Evolutionary conservation across 352 stramenopile genomes (phyloP).

Genomic region (Blastocystis sp.): DNA sequence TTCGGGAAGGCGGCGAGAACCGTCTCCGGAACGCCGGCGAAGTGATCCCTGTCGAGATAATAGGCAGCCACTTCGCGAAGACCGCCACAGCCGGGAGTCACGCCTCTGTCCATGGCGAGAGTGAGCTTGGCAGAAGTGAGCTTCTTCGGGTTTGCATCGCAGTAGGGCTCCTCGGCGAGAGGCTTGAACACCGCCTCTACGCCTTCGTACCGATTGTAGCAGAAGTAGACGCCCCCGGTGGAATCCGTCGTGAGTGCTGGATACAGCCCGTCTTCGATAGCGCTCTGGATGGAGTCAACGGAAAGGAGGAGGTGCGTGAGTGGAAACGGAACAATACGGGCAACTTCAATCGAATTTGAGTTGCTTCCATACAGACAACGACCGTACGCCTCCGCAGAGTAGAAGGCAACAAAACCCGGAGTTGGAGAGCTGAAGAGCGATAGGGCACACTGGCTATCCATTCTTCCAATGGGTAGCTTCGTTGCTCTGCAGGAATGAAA

Average conservation of each 20-base stretch:
- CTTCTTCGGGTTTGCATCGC: conserved; percentile 77
- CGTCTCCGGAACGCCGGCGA: conserved; percentile 81
- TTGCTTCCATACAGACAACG: no score
- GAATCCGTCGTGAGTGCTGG: conserved; percentile 72
- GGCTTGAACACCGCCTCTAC: conserved; percentile 71
- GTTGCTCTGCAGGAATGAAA: no score
- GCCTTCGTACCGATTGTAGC: conserved; percentile 74
- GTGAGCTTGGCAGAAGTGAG: not conserved
- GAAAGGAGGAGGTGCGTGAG: no score
- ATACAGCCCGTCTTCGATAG: not conserved
- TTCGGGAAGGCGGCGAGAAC: conserved; percentile 71
- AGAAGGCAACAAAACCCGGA: no score
- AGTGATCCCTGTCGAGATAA: conserved; percentile 78
- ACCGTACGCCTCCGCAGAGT: no score
- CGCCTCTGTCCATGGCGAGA: not conserved
- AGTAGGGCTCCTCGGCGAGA: conserved; percentile 68
- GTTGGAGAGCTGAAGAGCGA: no score
- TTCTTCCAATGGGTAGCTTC: no score
- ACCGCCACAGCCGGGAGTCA: conserved; percentile 76
- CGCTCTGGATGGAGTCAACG: not conserved
- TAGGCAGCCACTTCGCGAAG: conserved; percentile 80
- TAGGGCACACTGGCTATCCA: no score
- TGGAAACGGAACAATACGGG: no score
- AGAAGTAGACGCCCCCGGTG: conserved; percentile 77
- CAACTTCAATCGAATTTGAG: no score